Evolutionary conservation across 2,329 filamentous ascomycete species (phyloP).

Genomic region (Thelonectria discophora): DNA sequence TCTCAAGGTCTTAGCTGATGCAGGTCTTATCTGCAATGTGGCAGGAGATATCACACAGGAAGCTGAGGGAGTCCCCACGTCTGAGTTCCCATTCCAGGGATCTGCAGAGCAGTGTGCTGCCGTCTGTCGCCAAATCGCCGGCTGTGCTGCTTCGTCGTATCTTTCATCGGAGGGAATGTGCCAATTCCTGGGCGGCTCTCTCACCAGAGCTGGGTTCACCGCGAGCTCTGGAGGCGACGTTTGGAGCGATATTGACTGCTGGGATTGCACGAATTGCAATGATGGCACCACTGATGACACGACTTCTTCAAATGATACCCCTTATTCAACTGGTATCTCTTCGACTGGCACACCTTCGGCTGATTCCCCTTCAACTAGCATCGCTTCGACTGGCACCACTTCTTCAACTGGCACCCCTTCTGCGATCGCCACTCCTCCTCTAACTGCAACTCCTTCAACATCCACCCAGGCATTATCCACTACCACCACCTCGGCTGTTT

Average conservation of each 20-base stretch:
- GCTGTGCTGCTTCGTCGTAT: neutral
- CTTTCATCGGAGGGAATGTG: neutral
- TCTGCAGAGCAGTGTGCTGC: neutral
- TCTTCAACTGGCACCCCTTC: neutral
- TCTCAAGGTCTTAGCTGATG: neutral
- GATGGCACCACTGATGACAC: neutral
- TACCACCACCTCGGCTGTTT: neutral
- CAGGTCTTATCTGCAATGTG: slow-evolving; percentile 13
- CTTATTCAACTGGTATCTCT: no score
- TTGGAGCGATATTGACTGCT: neutral
- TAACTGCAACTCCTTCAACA: neutral
- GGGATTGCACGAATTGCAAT: neutral
- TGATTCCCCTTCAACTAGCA: no score
- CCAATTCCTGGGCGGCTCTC: neutral
- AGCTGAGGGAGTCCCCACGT: slow-evolving; percentile 10
- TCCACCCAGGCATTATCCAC: neutral
- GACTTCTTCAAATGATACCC: neutral
- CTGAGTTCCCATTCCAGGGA: neutral
- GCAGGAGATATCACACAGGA: slow-evolving; percentile 19
- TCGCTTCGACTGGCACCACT: neutral
- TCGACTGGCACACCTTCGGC: neutral
- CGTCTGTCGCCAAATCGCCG: slow-evolving; percentile 13
- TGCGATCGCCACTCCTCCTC: no score
- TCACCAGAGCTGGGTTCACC: neutral
- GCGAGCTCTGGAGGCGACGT: neutral